Evolutionary conservation across 2,329 filamentous ascomycete genomes (phyloP).

Genomic region (Aspergillus transmontanensis): DNA sequence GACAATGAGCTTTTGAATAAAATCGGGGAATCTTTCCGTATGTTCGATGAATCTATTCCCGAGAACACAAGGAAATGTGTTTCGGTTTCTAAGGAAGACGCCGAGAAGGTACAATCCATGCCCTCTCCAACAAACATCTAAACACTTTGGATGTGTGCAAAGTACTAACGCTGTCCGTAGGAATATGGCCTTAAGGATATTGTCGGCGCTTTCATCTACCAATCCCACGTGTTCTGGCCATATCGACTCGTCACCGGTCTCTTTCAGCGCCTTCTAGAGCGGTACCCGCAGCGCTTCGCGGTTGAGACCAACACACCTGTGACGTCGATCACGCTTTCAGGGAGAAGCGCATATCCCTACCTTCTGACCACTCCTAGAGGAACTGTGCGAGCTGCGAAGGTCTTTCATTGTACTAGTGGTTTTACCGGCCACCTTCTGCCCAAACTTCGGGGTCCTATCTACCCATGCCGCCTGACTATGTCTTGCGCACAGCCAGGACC

Average conservation of each 20-base stretch:
- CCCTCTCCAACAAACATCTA: no score
- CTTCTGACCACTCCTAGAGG: constrained; percentile 50
- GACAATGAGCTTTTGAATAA: neutral
- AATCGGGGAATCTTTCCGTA: neutral
- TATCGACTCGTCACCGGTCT: constrained; percentile 27
- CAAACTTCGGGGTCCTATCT: constrained; percentile 34
- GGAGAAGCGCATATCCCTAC: constrained; percentile 28
- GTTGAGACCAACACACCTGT: constrained; percentile 27
- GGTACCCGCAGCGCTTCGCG: constrained; percentile 11
- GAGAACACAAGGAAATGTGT: neutral
- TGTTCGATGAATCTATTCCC: neutral
- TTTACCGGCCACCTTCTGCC: constrained; percentile 54
- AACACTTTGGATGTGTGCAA: no score
- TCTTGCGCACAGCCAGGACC: constrained; percentile 33
- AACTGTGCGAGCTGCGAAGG: constrained; percentile 46
- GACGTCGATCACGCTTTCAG: constrained; percentile 4
- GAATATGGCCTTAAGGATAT: neutral
- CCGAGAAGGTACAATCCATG: neutral
- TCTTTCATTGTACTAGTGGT: constrained; percentile 60
- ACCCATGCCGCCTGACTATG: constrained; percentile 39
- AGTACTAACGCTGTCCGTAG: neutral
- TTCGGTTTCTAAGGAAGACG: neutral
- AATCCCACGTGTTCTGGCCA: constrained; percentile 25
- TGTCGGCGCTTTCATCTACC: neutral
- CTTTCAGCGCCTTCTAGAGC: constrained; percentile 15